Evolutionary conservation across 148 eudicot species (phyloP).

Genomic region (Spergularia marina): DNA sequence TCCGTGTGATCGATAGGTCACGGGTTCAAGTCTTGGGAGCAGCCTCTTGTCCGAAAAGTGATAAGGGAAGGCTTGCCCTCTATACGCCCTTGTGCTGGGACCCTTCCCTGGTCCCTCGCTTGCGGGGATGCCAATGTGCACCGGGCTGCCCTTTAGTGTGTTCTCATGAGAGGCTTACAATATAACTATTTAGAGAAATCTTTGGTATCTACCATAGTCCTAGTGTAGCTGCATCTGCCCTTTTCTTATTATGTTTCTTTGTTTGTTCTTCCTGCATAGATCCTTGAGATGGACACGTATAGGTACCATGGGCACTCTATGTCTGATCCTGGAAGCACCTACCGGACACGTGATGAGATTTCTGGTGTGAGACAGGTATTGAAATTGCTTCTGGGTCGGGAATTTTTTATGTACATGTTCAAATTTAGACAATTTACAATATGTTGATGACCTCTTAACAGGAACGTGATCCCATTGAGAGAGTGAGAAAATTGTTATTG

Average conservation of each 20-base stretch:
- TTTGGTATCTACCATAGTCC: no score
- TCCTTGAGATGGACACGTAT: conserved; percentile 98
- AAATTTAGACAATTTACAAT: conserved; percentile 1
- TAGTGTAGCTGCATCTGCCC: neutral
- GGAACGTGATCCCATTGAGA: conserved; percentile 98
- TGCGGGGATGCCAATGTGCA: no score
- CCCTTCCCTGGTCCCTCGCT: no score
- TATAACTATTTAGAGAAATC: no score
- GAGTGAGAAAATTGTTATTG: conserved; percentile 69
- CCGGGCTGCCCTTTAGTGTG: neutral
- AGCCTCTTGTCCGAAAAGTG: no score
- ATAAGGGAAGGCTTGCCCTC: no score
- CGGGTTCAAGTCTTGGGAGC: no score
- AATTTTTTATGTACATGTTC: neutral
- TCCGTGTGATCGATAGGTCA: no score
- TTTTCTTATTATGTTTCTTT: conserved; percentile 7
- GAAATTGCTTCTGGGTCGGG: neutral
- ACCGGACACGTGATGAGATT: conserved; percentile 95
- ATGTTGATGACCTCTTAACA: conserved; percentile 27
- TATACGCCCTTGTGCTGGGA: no score
- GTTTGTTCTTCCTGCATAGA: conserved; percentile 38
- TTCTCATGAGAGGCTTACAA: no score
- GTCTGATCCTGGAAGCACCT: conserved; percentile 99
- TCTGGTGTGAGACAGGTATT: conserved; percentile 78
- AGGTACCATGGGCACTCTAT: conserved; percentile 99